These are phyloP conservation scores for Spencermartinsiella ligniputridi DNA, from an alignment of 1,139 yeast genomes.

Conservation along the genomic window DNA sequence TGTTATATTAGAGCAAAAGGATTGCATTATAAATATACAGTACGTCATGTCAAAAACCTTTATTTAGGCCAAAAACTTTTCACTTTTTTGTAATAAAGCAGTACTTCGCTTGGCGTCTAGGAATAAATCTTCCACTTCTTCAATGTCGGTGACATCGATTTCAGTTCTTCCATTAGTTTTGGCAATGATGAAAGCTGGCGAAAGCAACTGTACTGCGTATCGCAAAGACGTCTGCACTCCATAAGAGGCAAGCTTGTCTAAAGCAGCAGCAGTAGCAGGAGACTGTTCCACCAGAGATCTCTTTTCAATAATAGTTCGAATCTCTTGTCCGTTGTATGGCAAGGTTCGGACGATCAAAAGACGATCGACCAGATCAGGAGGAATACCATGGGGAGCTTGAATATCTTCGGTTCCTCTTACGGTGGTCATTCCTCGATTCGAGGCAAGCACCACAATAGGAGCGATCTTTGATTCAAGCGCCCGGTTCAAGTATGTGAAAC, in stretches of 20 bases:
- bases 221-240: conserved; percentile 79
- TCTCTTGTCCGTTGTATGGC: conserved; percentile 81
- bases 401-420: conserved; percentile 89
- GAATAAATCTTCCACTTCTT: conserved; percentile 80
- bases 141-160: conserved; percentile 66
- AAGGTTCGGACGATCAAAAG: conserved; percentile 85
- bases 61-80: conserved; percentile 28
- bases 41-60: not conserved
- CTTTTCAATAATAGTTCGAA: conserved; percentile 73
- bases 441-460: conserved; percentile 91
- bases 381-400: conserved; percentile 93
- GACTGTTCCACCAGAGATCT: conserved; percentile 75
- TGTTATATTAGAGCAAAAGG: not conserved
- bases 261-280: conserved; percentile 59
- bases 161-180: conserved; percentile 68
- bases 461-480: conserved; percentile 91
- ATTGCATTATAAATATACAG: conserved; percentile 3
- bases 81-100: conserved; percentile 53
- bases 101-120: conserved; percentile 88
- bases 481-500: conserved; percentile 90
- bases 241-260: conserved; percentile 63
- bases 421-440: conserved; percentile 89
- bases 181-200: conserved; percentile 87
- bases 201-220: conserved; percentile 82
- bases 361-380: conserved; percentile 90